Evolutionary conservation across 306 rosid species (phyloP), one percentile per base, ranked within the genome.

Genomic region (Trifolium subterraneum): DNA sequence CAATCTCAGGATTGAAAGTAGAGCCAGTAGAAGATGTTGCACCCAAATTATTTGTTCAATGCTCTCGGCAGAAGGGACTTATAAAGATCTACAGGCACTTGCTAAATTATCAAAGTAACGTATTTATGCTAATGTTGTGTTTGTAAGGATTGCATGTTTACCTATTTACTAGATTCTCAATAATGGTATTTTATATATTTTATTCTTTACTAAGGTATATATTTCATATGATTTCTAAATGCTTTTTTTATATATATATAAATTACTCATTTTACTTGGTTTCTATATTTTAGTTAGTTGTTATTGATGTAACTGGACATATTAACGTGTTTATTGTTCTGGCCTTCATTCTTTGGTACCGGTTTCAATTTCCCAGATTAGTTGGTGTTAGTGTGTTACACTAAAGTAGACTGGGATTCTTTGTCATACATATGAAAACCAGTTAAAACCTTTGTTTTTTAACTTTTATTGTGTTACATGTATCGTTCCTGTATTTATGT

Each of bases 11-110:
- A 36, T 77, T 94, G 83, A 94, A 88, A 83, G 97, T 94, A 72
- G 86, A 79, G 72, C 96, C 99, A 8, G 93, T 94, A 68, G 97
- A 94, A 86, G 89, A 90, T 84, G 97, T 90, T 76, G 84, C 99
- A 69, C 90, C 96, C 75, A 94, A 94, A 81, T 82, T 94, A 80
- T 92, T 94, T 83, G 99, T 94, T 70, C 99, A 94, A 75, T 94
- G 99, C 81, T 94, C 99, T 81, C 96, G 97, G 80, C 99, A 94
- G 84, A 92, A 88, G 84, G 97, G 95, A 74, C 97, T 94, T 51
- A 71, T 94, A 83, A 92, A 94, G 90, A 92, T 94, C 82, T 94
- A 94, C 90, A 86, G 92, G 79, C 99, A 94, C 87, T 86, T 94
- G 88, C 90, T 94, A 70, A 94, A 94, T 76, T 94, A 87, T 83